Percentiles rank a stretch among this genome's conserved stretches.
Evolutionary conservation across 345 rosid species (phyloP).

Genomic region (Eucalyptus cloeziana): DNA sequence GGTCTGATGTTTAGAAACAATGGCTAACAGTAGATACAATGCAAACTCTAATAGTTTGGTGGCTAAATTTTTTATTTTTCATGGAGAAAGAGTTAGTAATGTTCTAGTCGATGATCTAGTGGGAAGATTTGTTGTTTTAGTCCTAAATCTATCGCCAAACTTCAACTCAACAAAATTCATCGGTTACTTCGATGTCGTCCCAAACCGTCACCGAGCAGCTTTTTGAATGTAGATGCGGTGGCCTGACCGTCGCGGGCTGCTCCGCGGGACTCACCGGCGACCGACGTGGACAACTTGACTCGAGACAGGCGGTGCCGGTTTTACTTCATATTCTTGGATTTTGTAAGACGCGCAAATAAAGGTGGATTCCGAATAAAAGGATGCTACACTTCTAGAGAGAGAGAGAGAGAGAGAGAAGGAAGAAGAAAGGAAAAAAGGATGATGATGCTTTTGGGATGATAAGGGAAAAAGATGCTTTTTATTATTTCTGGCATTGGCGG

Average conservation of each 20-base stretch:
- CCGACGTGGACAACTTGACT: background rate
- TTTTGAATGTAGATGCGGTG: background rate
- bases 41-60: background rate
- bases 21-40: background rate
- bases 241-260: background rate
- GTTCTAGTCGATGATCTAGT: background rate
- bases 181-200: rapidly evolving
- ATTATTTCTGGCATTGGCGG: background rate
- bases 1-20: background rate
- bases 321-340: background rate
- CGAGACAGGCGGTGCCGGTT: background rate
- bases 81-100: background rate
- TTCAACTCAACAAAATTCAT: background rate
- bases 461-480: background rate
- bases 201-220: background rate
- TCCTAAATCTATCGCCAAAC: background rate
- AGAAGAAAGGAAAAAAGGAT: background rate
- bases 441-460: background rate
- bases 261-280: background rate
- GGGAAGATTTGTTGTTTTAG: background rate
- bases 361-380: background rate
- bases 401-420: background rate
- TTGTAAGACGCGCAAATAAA: background rate
- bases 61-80: background rate
- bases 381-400: background rate